These are phyloP conservation scores for Ophiostoma pallidulum DNA, from an alignment of 2,329 filamentous ascomycete genomes.

Conservation along the genomic window DNA sequence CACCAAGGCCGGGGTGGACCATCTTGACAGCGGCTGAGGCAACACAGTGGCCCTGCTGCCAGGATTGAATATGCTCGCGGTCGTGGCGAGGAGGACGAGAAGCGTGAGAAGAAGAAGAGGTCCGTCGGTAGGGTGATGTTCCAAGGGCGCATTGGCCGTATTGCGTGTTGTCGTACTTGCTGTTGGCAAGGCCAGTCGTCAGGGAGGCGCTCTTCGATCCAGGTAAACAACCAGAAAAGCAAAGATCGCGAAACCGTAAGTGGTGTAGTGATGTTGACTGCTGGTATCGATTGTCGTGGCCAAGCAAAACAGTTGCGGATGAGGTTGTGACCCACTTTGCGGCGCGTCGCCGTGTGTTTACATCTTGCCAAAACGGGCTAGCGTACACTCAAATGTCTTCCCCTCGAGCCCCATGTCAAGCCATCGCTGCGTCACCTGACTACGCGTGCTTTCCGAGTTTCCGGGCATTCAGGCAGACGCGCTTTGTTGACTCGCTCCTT, in stretches of 20 bases:
- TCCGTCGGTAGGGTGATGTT: background rate
- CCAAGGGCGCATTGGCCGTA: background rate
- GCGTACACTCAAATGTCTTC: background rate
- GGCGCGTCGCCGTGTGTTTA: slow-evolving; percentile 19
- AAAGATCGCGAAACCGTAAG: slow-evolving; percentile 6
- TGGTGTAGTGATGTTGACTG: slow-evolving; percentile 3
- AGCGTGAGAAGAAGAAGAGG: background rate
- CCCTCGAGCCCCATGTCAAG: background rate
- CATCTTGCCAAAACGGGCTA: slow-evolving; percentile 15
- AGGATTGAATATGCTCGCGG: background rate
- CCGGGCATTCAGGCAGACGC: slow-evolving; percentile 14
- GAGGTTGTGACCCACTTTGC: slow-evolving; percentile 9
- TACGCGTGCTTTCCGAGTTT: slow-evolving; percentile 16
- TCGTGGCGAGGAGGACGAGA: background rate
- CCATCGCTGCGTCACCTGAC: slow-evolving; percentile 15
- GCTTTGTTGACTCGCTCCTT: slow-evolving; percentile 12
- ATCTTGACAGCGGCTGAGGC: slow-evolving; percentile 34
- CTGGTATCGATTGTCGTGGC: background rate
- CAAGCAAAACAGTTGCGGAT: slow-evolving; percentile 8
- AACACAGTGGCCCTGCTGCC: background rate
- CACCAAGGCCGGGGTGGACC: slow-evolving; percentile 53
- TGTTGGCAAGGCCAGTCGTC: background rate
- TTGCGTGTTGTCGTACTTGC: background rate
- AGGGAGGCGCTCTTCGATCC: background rate
- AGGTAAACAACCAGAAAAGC: background rate